A percentile compares a stretch with the other conserved stretches of the same genome.
These are phyloP conservation scores for Sarcomyxa edulis DNA, from an alignment of 768 basidiomycete species.

Conservation along the genomic window DNA sequence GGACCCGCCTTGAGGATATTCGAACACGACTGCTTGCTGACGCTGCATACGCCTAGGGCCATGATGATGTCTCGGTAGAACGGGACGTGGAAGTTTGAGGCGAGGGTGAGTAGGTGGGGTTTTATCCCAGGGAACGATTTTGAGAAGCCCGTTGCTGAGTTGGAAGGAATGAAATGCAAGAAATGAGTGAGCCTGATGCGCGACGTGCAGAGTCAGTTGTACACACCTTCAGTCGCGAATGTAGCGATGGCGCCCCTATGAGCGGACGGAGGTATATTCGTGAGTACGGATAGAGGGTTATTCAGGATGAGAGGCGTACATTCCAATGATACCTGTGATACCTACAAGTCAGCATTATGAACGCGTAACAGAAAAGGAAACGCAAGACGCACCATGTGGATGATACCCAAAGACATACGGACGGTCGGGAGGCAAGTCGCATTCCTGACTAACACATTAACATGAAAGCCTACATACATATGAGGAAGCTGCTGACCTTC, in stretches of 20 bases:
- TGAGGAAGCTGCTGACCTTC: conserved; percentile 34
- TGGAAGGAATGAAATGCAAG: conserved; percentile 2
- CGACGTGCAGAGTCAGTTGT: not conserved
- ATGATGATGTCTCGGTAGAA: conserved; percentile 91
- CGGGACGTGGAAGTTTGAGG: conserved; percentile 87
- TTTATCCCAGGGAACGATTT: conserved; percentile 83
- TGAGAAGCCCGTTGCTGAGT: conserved; percentile 84
- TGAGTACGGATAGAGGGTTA: not conserved
- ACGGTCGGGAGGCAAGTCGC: conserved; percentile 84
- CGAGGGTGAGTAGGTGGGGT: conserved; percentile 89
- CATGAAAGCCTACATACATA: conserved; percentile 12
- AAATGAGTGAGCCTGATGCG: conserved; percentile 6
- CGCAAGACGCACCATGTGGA: conserved; percentile 71
- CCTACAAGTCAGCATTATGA: conserved; percentile 11
- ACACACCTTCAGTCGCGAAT: conserved; percentile 87
- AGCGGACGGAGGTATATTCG: conserved; percentile 1
- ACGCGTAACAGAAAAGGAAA: not conserved
- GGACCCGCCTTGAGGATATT: conserved; percentile 72
- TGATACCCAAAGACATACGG: conserved; percentile 98
- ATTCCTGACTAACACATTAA: conserved; percentile 52
- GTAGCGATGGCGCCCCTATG: conserved; percentile 88
- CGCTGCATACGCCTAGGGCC: conserved; percentile 85
- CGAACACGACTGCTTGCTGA: conserved; percentile 85
- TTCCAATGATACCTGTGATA: conserved; percentile 85
- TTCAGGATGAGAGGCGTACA: conserved; percentile 53